Percentiles rank a stretch among this genome's conserved stretches.
Evolutionary conservation across 2,329 filamentous ascomycete species (phyloP).

Genomic region (Ciborinia camelliae): DNA sequence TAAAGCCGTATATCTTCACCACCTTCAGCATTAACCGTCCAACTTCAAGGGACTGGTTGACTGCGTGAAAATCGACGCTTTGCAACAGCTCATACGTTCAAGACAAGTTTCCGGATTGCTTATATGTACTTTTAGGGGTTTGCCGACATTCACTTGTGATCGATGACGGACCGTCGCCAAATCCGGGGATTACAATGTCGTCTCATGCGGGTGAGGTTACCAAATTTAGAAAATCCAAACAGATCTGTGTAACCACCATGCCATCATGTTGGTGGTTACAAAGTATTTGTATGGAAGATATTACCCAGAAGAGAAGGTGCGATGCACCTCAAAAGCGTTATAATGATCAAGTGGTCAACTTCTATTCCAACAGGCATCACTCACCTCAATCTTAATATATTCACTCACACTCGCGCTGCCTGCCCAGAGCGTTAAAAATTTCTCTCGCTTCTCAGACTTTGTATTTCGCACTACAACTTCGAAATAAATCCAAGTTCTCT

Average conservation of each 20-base stretch:
- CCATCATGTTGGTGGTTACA: neutral
- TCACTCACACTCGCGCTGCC: neutral
- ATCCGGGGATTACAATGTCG: neutral
- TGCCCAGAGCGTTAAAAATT: too few species aligned
- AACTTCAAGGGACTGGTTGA: neutral
- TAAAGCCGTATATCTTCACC: neutral
- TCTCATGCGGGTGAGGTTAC: neutral
- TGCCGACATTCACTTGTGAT: neutral
- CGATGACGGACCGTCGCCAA: neutral
- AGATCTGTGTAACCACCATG: slow-evolving; percentile 1
- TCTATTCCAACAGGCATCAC: neutral
- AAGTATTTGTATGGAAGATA: neutral
- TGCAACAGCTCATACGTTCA: neutral
- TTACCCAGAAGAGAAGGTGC: slow-evolving; percentile 9
- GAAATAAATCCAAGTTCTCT: neutral
- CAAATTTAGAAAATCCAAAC: neutral
- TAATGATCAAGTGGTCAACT: neutral
- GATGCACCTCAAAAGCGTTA: neutral
- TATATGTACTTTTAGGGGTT: neutral
- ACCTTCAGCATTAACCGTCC: neutral
- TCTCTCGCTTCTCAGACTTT: neutral
- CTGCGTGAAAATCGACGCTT: neutral
- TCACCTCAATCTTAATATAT: slow-evolving; percentile 1
- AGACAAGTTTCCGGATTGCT: neutral
- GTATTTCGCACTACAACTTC: neutral